Base-by-base conservation (phyloP, 2,329 filamentous ascomycete genomes). In the Diaporthe vaccinii region DNA sequence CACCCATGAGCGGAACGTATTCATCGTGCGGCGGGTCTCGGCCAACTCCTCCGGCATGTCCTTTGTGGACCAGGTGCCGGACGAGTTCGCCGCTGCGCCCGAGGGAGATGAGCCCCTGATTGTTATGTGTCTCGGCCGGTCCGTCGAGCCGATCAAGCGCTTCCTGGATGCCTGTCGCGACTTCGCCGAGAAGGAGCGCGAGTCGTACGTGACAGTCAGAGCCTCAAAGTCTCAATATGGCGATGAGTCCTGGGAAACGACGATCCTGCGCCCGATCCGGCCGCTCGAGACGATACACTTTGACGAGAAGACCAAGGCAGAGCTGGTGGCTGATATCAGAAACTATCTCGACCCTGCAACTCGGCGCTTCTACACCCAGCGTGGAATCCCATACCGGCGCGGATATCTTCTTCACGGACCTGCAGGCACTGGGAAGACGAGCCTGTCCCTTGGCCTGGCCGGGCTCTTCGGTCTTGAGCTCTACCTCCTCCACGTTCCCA, bases 341-440 rank as follows among this genome's bases (percentile, higher is more conserved):
- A 91, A 91, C 76, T 95, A 95, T 79, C 86, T 94, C 25, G 84
- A 86, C 10, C 90, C 90, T 39, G 86, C 77, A 2, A 84, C 83
- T 2, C 80, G 90, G 20, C 89, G 88, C 31, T 95, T 93, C 89
- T 95, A 95, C 81, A 87, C 92, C 41, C 89, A 93, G 75, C 90
- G 93, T 34, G 93, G 93, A 34, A 94, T 95, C 75, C 93, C 93
- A 0, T 95, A 95, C 80, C 88, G 93, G 15, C 86, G 93, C 70
- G 93, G 93, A 14, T 95, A 94, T 79, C 87, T 95, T 7, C 87
- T 95, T 0, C 90, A 95, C 79, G 93, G 93, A 0, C 93, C 93
- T 2, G 93, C 93, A 0, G 93, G 93, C 0, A 94, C 92, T 0
- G 93, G 93, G 53, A 95, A 95, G 82, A 94, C 91, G 73, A 94